phyloP scores from a whole-genome alignment of 2,329 filamentous ascomycete genomes.

The Fusarium clavum region DNA sequence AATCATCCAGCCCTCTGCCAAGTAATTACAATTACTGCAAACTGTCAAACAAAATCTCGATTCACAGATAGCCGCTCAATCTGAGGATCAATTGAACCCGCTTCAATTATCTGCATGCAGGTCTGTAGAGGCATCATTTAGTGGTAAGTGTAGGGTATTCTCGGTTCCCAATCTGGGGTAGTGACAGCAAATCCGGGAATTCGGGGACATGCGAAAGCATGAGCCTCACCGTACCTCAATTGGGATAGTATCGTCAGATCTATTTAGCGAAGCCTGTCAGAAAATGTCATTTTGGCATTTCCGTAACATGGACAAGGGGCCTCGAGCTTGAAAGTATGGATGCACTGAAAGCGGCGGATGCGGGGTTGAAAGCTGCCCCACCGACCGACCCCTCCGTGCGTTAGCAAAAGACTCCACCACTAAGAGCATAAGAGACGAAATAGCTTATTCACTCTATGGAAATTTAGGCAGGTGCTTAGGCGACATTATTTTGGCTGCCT shows the following conservation, averaged over 20 bases:
- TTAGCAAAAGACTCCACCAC: too few species aligned
- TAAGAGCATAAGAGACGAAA: too few species aligned
- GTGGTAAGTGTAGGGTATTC: neutral
- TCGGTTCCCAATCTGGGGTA: neutral
- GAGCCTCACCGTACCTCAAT: neutral
- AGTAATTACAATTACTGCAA: too few species aligned
- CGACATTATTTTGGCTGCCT: too few species aligned
- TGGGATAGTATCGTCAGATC: neutral
- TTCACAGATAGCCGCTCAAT: neutral
- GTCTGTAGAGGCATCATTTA: neutral
- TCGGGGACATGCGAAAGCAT: neutral
- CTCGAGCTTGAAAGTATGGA: neutral
- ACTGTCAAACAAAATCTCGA: fast-evolving
- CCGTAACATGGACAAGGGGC: neutral
- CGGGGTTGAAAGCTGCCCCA: neutral
- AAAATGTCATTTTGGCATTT: neutral
- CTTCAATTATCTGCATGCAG: neutral
- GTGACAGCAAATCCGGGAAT: neutral
- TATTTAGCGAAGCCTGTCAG: neutral
- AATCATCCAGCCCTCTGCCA: too few species aligned
- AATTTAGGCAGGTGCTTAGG: too few species aligned
- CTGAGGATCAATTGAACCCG: neutral
- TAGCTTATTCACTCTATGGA: too few species aligned
- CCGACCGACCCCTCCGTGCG: neutral
- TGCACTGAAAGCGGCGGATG: neutral